phyloP scores from a whole-genome alignment of 2,329 filamentous ascomycete genomes.

The Venturia carpophila region DNA sequence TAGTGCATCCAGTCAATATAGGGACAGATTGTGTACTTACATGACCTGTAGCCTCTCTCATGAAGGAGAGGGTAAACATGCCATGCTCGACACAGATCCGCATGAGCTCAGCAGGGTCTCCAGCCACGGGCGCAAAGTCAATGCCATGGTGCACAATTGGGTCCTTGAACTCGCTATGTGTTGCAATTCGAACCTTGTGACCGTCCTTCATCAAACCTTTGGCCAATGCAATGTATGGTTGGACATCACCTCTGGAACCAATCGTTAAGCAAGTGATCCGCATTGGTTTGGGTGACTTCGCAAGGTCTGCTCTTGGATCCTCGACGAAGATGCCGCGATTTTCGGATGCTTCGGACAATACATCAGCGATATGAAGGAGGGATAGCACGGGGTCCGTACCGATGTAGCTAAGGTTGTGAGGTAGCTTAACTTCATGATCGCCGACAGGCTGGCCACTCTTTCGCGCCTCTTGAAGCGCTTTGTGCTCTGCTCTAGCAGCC shows the following conservation, averaged over 20 bases:
- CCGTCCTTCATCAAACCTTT: slow-evolving; percentile 84
- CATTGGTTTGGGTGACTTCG: slow-evolving; percentile 73
- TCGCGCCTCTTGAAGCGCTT: slow-evolving; percentile 69
- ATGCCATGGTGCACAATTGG: slow-evolving; percentile 94
- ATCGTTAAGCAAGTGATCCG: slow-evolving; percentile 91
- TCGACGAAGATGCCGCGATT: slow-evolving; percentile 70
- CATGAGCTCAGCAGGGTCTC: slow-evolving; percentile 92
- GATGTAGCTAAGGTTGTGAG: slow-evolving; percentile 22
- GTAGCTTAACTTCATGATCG: slow-evolving; percentile 30
- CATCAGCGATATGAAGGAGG: slow-evolving; percentile 12
- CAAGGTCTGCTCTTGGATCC: slow-evolving; percentile 75
- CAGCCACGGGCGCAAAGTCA: slow-evolving; percentile 79
- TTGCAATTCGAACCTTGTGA: slow-evolving; percentile 79
- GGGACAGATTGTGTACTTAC: slow-evolving; percentile 20
- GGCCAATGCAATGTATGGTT: slow-evolving; percentile 94
- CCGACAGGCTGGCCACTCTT: slow-evolving; percentile 34
- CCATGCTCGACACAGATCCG: slow-evolving; percentile 92
- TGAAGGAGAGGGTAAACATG: slow-evolving; percentile 89
- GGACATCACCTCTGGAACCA: slow-evolving; percentile 89
- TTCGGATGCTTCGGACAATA: slow-evolving; percentile 5
- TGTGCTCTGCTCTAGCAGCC: slow-evolving; percentile 70
- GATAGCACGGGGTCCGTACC: slow-evolving; percentile 13
- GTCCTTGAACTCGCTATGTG: slow-evolving; percentile 77
- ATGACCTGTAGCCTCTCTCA: slow-evolving; percentile 75
- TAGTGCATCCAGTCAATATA: slow-evolving; percentile 24